Evolutionary conservation across 2,329 filamentous ascomycete species (phyloP).

Genomic region (Dactylellina haptotyla): DNA sequence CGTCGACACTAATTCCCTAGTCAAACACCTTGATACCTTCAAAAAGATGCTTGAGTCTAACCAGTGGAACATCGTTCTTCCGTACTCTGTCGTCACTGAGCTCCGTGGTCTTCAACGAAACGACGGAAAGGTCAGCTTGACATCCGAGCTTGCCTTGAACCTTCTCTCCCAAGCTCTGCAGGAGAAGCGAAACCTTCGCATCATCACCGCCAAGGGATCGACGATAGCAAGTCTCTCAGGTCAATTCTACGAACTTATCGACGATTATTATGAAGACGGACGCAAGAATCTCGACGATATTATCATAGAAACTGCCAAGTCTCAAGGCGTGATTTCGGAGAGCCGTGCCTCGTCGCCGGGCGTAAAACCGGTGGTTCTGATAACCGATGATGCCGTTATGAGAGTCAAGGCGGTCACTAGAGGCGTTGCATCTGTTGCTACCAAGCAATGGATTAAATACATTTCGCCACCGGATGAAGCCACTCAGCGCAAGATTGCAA

Average conservation of each 20-base stretch:
- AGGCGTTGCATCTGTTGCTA: conserved; percentile 56
- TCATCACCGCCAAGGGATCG: conserved; percentile 57
- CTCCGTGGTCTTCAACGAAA: conserved; percentile 56
- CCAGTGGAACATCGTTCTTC: conserved; percentile 57
- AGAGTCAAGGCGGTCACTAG: conserved; percentile 58
- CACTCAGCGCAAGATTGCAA: conserved; percentile 36
- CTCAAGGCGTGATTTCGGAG: conserved; percentile 30
- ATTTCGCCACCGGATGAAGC: conserved; percentile 37
- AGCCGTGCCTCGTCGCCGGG: conserved; percentile 13
- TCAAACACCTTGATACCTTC: conserved; percentile 57
- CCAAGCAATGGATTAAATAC: conserved; percentile 43
- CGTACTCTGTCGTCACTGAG: conserved; percentile 58
- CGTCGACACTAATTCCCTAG: conserved; percentile 57
- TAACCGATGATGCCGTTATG: conserved; percentile 58
- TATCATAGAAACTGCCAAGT: conserved; percentile 57
- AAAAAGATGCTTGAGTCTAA: conserved; percentile 55
- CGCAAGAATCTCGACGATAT: conserved; percentile 57
- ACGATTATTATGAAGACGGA: conserved; percentile 55
- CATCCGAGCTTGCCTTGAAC: conserved; percentile 54
- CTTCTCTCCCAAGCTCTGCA: conserved; percentile 55
- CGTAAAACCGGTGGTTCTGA: conserved; percentile 56
- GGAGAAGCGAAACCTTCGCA: conserved; percentile 56
- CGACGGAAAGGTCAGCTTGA: conserved; percentile 52
- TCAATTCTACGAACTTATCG: conserved; percentile 57
- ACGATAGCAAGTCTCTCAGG: conserved; percentile 53